phyloP scores from a whole-genome alignment of 306 rosid genomes.

The Lathyrus oleraceus region DNA sequence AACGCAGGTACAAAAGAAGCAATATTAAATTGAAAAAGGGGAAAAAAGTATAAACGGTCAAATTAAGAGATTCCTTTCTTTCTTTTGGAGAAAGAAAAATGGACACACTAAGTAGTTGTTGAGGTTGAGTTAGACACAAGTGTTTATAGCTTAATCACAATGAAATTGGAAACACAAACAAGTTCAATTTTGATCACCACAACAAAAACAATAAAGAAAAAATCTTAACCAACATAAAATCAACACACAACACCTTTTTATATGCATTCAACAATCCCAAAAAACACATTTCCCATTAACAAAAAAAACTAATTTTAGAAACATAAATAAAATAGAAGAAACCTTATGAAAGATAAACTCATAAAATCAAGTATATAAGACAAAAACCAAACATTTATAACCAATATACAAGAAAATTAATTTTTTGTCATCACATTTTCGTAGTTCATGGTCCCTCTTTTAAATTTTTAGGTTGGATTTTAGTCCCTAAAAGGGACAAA shows the following conservation, averaged over 20 bases:
- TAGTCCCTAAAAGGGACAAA: no score
- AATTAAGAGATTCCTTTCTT: neutral
- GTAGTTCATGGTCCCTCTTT: no score
- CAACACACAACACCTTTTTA: neutral
- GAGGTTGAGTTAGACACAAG: slow-evolving; percentile 18
- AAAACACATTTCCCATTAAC: neutral
- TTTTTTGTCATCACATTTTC: neutral
- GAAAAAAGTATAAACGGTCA: neutral
- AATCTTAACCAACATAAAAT: neutral
- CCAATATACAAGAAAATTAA: neutral
- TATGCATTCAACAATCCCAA: neutral
- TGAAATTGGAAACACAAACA: slow-evolving; percentile 18
- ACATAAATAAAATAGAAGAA: neutral
- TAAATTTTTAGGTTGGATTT: no score
- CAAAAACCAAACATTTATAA: slow-evolving; percentile 14
- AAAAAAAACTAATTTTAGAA: neutral
- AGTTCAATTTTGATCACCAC: slow-evolving; percentile 9
- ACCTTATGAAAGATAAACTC: neutral
- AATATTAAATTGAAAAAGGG: neutral
- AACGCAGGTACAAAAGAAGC: neutral
- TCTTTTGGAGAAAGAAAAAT: slow-evolving; percentile 11
- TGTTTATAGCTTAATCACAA: slow-evolving; percentile 13
- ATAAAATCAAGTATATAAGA: slow-evolving; percentile 23
- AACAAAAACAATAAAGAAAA: slow-evolving; percentile 7
- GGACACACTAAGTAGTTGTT: neutral